These are phyloP conservation scores for Aspergillus brasiliensis DNA, from an alignment of 2,329 filamentous ascomycete species.

Conservation along the genomic window DNA sequence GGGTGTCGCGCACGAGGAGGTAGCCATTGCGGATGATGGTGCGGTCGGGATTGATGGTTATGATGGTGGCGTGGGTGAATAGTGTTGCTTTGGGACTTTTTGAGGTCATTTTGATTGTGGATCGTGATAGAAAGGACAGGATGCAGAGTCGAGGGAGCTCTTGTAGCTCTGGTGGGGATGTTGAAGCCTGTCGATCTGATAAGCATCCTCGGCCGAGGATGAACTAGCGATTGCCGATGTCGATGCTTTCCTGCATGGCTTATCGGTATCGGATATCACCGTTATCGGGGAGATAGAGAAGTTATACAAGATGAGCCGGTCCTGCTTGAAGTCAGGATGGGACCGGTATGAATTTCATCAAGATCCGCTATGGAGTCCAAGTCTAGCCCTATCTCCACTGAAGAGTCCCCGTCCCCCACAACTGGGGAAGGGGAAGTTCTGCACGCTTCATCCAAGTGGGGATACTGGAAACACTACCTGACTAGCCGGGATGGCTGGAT, in stretches of 20 bases:
- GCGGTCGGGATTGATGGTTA: slow-evolving; percentile 52
- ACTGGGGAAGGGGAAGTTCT: slow-evolving; percentile 1
- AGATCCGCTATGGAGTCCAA: slow-evolving; percentile 7
- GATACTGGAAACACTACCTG: slow-evolving; percentile 27
- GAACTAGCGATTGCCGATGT: too few relatives aligned
- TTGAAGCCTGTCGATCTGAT: not conserved
- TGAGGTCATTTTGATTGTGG: not conserved
- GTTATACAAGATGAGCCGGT: not conserved
- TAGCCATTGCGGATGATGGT: slow-evolving; percentile 53
- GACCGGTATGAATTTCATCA: too few relatives aligned
- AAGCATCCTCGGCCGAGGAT: not conserved
- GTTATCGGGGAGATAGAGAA: not conserved
- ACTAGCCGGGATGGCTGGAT: slow-evolving; percentile 48
- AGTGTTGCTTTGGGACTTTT: slow-evolving; percentile 33
- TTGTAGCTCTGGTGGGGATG: not conserved
- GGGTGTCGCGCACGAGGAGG: slow-evolving; percentile 43
- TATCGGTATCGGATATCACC: not conserved
- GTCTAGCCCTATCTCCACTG: not conserved
- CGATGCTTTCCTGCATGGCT: not conserved
- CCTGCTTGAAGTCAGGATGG: not conserved
- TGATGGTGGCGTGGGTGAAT: slow-evolving; percentile 54
- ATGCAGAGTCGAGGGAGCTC: not conserved
- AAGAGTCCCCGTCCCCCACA: not conserved
- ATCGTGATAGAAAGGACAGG: not conserved
- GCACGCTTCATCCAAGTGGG: slow-evolving; percentile 16